Evolutionary conservation across 805 yeast species (phyloP).

Genomic region (Zygotorulaspora sp.): DNA sequence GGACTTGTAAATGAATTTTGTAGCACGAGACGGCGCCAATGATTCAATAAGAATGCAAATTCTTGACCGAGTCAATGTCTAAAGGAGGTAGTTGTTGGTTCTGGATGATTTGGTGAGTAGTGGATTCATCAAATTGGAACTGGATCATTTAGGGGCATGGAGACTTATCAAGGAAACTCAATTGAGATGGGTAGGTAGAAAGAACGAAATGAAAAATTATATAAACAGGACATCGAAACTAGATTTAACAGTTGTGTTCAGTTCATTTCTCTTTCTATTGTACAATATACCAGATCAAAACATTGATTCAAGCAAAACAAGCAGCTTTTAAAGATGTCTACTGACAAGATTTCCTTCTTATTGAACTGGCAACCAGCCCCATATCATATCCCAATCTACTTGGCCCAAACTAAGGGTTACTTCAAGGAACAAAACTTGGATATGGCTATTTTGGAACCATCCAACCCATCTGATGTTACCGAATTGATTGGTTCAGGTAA

Average conservation of each 20-base stretch:
- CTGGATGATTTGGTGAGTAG: too few species aligned
- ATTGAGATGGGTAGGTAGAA: too few species aligned
- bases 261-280: too few species aligned
- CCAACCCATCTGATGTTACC: constrained; percentile 55
- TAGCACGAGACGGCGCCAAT: neutral
- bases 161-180: too few species aligned
- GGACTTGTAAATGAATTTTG: constrained; percentile 10
- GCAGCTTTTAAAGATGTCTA: constrained; percentile 31
- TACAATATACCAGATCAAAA: neutral
- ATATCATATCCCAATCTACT: constrained; percentile 49
- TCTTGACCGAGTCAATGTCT: too few species aligned
- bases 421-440: constrained; percentile 49
- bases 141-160: too few species aligned
- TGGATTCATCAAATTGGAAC: too few species aligned
- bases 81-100: too few species aligned
- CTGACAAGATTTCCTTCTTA: constrained; percentile 47
- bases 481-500: constrained; percentile 55
- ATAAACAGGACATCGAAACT: too few species aligned
- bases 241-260: too few species aligned
- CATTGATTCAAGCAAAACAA: constrained; percentile 2
- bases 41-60: too few species aligned
- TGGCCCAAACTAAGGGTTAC: constrained; percentile 48
- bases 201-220: too few species aligned
- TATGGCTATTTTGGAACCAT: constrained; percentile 50
- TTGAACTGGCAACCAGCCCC: constrained; percentile 55